These are phyloP conservation scores for Trypanosoma platydactyli DNA, from an alignment of 208 protist genomes.

Conservation along the genomic window DNA sequence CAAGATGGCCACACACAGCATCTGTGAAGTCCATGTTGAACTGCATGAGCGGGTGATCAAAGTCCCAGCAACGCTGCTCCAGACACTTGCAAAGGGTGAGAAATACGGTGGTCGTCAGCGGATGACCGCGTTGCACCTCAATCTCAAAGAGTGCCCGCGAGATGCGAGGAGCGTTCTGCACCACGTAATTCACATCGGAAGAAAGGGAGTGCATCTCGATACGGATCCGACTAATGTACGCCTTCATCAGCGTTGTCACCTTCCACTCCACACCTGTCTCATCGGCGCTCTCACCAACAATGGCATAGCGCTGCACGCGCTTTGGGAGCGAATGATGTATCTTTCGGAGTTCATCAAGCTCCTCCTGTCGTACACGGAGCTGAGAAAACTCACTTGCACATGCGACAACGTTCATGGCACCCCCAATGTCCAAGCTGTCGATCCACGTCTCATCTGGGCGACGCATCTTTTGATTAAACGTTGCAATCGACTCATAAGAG, in stretches of 20 bases:
- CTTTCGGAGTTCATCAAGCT: slow-evolving; percentile 93
- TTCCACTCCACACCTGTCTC: slow-evolving; percentile 93
- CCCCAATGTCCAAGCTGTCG: slow-evolving; percentile 85
- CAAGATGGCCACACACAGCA: slow-evolving; percentile 68
- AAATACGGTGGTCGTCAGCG: slow-evolving; percentile 81
- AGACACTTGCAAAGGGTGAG: slow-evolving; percentile 93
- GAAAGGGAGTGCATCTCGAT: slow-evolving; percentile 92
- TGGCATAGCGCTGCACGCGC: slow-evolving; percentile 58
- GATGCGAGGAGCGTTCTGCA: slow-evolving; percentile 96
- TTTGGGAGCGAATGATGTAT: slow-evolving; percentile 68
- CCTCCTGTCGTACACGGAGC: slow-evolving; percentile 96
- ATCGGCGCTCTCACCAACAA: slow-evolving; percentile 81
- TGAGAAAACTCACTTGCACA: slow-evolving; percentile 96
- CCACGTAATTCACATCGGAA: slow-evolving; percentile 95
- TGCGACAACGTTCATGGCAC: slow-evolving; percentile 92
- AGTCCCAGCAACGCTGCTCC: slow-evolving; percentile 94
- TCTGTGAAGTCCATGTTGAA: slow-evolving; percentile 83
- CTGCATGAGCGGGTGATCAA: slow-evolving; percentile 91
- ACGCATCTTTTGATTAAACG: slow-evolving; percentile 94
- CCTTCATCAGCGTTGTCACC: slow-evolving; percentile 97
- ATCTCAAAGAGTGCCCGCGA: slow-evolving; percentile 98
- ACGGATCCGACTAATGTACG: slow-evolving; percentile 90
- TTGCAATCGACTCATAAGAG: slow-evolving; percentile 93
- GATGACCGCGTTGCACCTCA: slow-evolving; percentile 91
- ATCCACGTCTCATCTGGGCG: slow-evolving; percentile 84